phyloP scores from a whole-genome alignment of 805 yeast genomes.

The Yarrowia keelungensis region DNA sequence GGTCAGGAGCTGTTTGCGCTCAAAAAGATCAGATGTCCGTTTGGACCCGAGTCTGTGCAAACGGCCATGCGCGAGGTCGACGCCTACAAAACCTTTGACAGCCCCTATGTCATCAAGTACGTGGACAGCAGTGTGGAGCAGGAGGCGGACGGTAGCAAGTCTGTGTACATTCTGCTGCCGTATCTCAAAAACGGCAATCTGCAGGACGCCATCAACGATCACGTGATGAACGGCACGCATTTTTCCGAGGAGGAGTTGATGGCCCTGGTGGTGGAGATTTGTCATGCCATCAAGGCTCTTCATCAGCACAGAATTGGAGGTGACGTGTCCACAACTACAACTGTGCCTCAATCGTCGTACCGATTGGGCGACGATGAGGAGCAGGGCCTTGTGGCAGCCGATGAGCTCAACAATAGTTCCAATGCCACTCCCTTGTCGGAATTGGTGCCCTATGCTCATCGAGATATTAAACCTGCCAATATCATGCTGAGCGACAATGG shows the following conservation, averaged over 20 bases:
- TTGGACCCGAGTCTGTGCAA: conserved; percentile 77
- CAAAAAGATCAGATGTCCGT: conserved; percentile 87
- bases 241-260: conserved; percentile 71
- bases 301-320: conserved; percentile 56
- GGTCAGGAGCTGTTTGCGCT: conserved; percentile 66
- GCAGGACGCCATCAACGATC: conserved; percentile 76
- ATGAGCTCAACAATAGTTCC: conserved; percentile 48
- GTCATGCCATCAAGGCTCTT: conserved; percentile 77
- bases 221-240: conserved; percentile 60
- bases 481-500: conserved; percentile 79
- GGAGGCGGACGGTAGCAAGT: conserved; percentile 78
- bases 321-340: conserved; percentile 1
- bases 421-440: conserved; percentile 62
- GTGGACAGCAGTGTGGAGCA: conserved; percentile 75
- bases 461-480: conserved; percentile 90
- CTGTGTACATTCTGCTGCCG: conserved; percentile 81
- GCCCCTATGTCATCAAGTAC: conserved; percentile 67
- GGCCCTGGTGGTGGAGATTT: conserved; percentile 67
- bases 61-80: conserved; percentile 80
- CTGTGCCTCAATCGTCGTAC: conserved; percentile 8
- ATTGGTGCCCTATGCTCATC: conserved; percentile 75
- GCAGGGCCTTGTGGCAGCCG: conserved; percentile 46
- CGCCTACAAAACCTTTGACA: conserved; percentile 71
- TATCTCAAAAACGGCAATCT: conserved; percentile 74
- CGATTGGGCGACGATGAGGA: conserved; percentile 42